Evolutionary conservation across 495 filamentous ascomycete species (phyloP).

Genomic region (Aspergillus homomorphus): DNA sequence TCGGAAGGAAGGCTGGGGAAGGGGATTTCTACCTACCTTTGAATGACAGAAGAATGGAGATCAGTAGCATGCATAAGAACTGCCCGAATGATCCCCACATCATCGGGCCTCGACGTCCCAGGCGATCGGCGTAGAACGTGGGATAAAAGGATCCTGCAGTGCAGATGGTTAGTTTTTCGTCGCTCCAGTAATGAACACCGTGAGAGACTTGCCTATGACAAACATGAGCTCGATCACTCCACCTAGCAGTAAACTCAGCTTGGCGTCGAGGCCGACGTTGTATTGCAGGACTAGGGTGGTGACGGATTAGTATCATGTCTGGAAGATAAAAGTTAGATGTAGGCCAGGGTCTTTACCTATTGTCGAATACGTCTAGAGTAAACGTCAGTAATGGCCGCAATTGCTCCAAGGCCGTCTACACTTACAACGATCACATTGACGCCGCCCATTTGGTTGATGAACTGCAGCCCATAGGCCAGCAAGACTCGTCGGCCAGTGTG

Average conservation of each 20-base stretch:
- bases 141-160: conserved; percentile 31
- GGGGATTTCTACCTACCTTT: conserved; percentile 19
- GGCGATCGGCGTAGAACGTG: conserved; percentile 40
- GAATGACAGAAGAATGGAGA: conserved; percentile 48
- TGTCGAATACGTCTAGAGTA: conserved; percentile 46
- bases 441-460: conserved; percentile 38
- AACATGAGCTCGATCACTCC: conserved; percentile 46
- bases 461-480: conserved; percentile 41
- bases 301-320: conserved; percentile 4
- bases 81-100: conserved; percentile 54
- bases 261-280: conserved; percentile 46
- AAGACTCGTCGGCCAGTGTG: conserved; percentile 50
- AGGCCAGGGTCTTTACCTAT: conserved; percentile 20
- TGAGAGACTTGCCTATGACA: conserved; percentile 25
- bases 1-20: conserved; percentile 1
- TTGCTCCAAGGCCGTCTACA: background rate
- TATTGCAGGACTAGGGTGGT: conserved; percentile 36
- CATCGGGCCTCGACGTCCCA: conserved; percentile 59
- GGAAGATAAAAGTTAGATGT: background rate
- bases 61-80: conserved; percentile 52
- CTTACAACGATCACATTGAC: conserved; percentile 49
- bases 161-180: background rate
- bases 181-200: background rate
- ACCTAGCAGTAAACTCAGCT: conserved; percentile 46
- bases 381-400: background rate